These are phyloP conservation scores for Glarea lozoyensis DNA, from an alignment of 495 filamentous ascomycete genomes.

Conservation along the genomic window DNA sequence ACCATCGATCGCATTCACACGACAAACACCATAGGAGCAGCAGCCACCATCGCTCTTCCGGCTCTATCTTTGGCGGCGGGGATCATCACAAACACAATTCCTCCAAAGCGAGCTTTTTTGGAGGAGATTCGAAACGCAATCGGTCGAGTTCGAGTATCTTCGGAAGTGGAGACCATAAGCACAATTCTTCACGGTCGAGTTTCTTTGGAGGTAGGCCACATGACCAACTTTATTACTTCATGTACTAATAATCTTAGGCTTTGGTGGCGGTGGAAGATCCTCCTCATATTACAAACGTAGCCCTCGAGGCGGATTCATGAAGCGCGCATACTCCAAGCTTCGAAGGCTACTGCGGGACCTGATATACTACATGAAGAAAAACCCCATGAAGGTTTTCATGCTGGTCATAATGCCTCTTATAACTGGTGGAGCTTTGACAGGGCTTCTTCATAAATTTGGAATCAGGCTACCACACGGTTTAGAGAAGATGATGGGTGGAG, in stretches of 20 bases:
- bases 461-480: constrained; percentile 57
- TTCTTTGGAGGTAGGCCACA: constrained; percentile 35
- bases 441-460: too few species aligned
- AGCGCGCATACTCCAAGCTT: constrained; percentile 58
- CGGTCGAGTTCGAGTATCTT: constrained; percentile 9
- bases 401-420: constrained; percentile 78
- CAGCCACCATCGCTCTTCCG: not conserved
- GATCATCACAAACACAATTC: constrained; percentile 8
- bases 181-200: constrained; percentile 40
- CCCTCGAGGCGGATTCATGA: constrained; percentile 68
- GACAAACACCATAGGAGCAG: not conserved
- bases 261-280: constrained; percentile 32
- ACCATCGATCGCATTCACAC: not conserved
- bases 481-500: constrained; percentile 44
- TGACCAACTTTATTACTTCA: not conserved
- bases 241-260: constrained; percentile 13
- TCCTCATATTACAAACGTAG: constrained; percentile 56
- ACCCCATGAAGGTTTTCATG: constrained; percentile 79
- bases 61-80: constrained; percentile 2
- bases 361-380: constrained; percentile 61
- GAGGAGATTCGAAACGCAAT: not conserved
- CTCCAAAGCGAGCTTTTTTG: not conserved
- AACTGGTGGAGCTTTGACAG: constrained; percentile 67
- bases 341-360: constrained; percentile 67
- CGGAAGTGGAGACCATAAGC: constrained; percentile 18